Conservation (phyloP, 805 yeast species). For the Candida vartiovaarae region DNA sequence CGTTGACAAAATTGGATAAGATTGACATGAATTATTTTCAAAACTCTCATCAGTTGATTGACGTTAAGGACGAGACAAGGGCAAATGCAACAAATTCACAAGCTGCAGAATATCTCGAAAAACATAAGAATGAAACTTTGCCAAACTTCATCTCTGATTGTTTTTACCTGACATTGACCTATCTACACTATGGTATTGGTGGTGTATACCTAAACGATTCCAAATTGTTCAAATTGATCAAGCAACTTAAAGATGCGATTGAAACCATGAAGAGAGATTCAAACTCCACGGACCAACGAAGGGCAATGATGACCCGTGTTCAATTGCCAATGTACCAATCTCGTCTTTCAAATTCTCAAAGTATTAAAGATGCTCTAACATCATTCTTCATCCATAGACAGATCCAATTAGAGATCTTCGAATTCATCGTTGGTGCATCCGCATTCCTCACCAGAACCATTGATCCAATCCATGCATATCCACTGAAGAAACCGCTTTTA, state of each 20-base stretch:
- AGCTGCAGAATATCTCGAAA: constrained; percentile 49
- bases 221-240: constrained; percentile 45
- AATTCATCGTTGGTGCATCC: constrained; percentile 69
- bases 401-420: constrained; percentile 62
- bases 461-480: constrained; percentile 66
- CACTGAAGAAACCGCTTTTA: constrained; percentile 40
- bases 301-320: constrained; percentile 24
- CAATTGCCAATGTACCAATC: constrained; percentile 48
- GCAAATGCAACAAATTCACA: constrained; percentile 69
- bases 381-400: constrained; percentile 53
- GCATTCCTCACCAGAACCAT: constrained; percentile 64
- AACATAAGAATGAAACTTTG: constrained; percentile 29
- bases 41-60: constrained; percentile 40
- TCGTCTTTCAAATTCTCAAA: constrained; percentile 30
- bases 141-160: constrained; percentile 87
- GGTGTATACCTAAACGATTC: constrained; percentile 59
- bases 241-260: constrained; percentile 35
- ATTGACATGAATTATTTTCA: constrained; percentile 68
- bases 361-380: constrained; percentile 50
- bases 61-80: constrained; percentile 75
- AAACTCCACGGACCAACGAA: constrained; percentile 17
- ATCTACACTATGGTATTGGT: constrained; percentile 82
- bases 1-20: constrained; percentile 62
- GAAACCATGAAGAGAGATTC: constrained; percentile 17
- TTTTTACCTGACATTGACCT: constrained; percentile 72